Base-by-base conservation (phyloP, 176 grass and related monocot species). In the Zizania latifolia region DNA sequence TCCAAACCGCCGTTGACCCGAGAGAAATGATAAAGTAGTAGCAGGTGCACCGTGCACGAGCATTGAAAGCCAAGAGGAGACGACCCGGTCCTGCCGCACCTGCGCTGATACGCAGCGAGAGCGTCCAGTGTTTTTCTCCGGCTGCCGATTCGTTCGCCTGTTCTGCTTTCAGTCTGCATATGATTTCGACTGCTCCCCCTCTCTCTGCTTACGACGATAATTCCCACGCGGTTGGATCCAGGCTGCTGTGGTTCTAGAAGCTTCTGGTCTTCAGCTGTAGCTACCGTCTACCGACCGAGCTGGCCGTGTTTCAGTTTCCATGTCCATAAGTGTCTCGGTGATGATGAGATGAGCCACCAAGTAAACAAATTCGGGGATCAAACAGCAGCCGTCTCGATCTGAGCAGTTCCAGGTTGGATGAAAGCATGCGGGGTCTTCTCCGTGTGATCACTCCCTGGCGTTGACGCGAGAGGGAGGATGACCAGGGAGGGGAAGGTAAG, bases 1-100 rank as follows among this genome's bases (percentile, higher is more conserved):
- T 82, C 85, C 83, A 68, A 86, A 68, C 78, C 55, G 24, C 26
- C 66, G 72, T 77, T 82, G 78, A 87, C 85, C 45, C 35, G 22
- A 10, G 17, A 30, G 8, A 13, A 35, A 55, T 31, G 14, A 23
- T n/a, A 16, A 5, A 70, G 55, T 71, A 12, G 58, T 6, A 53
- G 71, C 56, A 7, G 66, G 29, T 72, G 66, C 66, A 37, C 57
- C 58, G 29, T 72, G 66, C 66, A 37, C 57, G 31, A 32, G 21
- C 38, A 30, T 24, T 32, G 85, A 65, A 77, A 65, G 66, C 73
- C 39, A 37, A 39, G 58, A 71, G 7, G 1, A 24, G 13, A 16
- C 46, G 45, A 83, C 74, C 62, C 4, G 6, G 84, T 86, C 66
- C 70, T 6, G 21, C 58, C 29, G 23, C 6, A 10, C 36, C 12